These are phyloP conservation scores for Nevesoporus exiguus DNA, from an alignment of 768 basidiomycete genomes.

Conservation along the genomic window DNA sequence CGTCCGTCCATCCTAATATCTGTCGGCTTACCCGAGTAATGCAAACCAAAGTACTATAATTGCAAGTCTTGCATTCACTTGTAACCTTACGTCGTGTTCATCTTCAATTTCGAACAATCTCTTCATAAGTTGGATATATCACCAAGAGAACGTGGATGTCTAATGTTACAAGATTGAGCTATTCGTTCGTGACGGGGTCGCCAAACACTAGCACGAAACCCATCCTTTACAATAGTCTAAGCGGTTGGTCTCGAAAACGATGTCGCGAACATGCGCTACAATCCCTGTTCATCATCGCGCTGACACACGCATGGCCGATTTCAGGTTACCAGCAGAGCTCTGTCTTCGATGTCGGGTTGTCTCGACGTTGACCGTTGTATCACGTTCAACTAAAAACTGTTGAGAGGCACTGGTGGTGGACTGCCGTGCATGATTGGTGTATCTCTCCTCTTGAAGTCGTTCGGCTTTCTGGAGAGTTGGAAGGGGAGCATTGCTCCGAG, in stretches of 20 bases:
- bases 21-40: slow-evolving; percentile 24
- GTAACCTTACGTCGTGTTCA: slow-evolving; percentile 23
- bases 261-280: background rate
- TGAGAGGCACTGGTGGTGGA: slow-evolving; percentile 12
- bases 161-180: slow-evolving; percentile 24
- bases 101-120: slow-evolving; percentile 16
- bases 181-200: slow-evolving; percentile 5
- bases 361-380: slow-evolving; percentile 30
- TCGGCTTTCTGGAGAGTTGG: slow-evolving; percentile 24
- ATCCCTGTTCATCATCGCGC: slow-evolving; percentile 21
- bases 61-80: slow-evolving; percentile 15
- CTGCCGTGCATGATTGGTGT: slow-evolving; percentile 31
- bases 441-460: slow-evolving; percentile 20
- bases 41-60: slow-evolving; percentile 30
- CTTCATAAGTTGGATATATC: slow-evolving; percentile 12
- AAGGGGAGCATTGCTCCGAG: slow-evolving; percentile 9
- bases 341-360: slow-evolving; percentile 29
- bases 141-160: slow-evolving; percentile 10
- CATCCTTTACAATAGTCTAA: slow-evolving; percentile 7
- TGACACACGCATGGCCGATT: slow-evolving; percentile 34
- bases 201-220: slow-evolving; percentile 2
- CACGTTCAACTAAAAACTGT: slow-evolving; percentile 29
- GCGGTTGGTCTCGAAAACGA: slow-evolving; percentile 7
- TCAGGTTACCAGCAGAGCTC: slow-evolving; percentile 33
- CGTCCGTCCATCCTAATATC: slow-evolving; percentile 17